Base-by-base conservation (phyloP, 2,329 filamentous ascomycete genomes). In the Colletotrichum destructivum region DNA sequence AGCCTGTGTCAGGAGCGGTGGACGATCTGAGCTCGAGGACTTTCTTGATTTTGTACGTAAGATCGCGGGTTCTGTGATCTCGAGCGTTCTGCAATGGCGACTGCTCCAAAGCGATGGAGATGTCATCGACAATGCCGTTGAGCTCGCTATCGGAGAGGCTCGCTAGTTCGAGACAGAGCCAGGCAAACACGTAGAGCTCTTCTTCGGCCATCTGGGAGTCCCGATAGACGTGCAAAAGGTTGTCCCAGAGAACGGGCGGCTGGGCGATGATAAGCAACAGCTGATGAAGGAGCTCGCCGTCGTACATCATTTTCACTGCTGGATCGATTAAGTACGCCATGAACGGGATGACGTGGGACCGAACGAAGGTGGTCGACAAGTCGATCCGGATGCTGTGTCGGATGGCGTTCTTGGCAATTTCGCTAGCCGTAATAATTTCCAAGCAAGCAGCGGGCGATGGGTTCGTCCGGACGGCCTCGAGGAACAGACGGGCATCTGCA, bases 181-280 rank as follows among this genome's bases (percentile, higher is more conserved):
- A 89, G 1, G 83, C 82, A 69, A 89, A 85, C 0, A 81, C 76
- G 18, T 79, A 75, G 2, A 82, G 74, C 0, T 79, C 77, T 0
- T 73, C 74, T 1, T 81, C 75, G 2, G 44, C 68, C 4, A 75
- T 62, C 54, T 81, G 81, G 1, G 77, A 73, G 0, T 79, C 71
- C 21, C 87, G 51, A 2, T 90, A 75, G 0, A 83, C 81, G 18
- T 83, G 82, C 23, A 71, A 16, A 13, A 71, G 51, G n/a, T 57
- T 62, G 21, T 13, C 26, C 90, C 90, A 91, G 15, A 91, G 81
- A 0, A 86, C 86, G 0, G 85, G 84, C 0, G 90, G 89, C 1
- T 88, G 80, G 2, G 87, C 78, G 3, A 91, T 79, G 0, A 80
- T 78, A 0, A 81, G 71, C 2, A 90, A 76, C 3, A 91, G 59